These are phyloP conservation scores for Botrytis elliptica DNA, from an alignment of 2,329 filamentous ascomycete species.

Conservation along the genomic window DNA sequence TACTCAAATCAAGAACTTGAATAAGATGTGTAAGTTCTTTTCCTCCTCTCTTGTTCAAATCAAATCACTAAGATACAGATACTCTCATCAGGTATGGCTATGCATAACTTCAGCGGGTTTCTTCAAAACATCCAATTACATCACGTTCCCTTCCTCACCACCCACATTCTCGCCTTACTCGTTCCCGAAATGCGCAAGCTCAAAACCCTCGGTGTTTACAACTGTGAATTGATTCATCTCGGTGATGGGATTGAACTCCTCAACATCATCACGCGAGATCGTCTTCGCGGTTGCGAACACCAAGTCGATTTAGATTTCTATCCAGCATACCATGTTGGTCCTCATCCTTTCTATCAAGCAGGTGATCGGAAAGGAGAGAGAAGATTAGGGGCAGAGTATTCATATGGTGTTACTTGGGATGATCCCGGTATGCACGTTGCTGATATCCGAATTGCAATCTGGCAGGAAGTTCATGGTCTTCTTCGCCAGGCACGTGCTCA, in stretches of 20 bases:
- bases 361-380: slow-evolving; percentile 23
- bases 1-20: slow-evolving; percentile 26
- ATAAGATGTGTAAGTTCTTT: slow-evolving; percentile 29
- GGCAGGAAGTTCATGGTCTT: slow-evolving; percentile 28
- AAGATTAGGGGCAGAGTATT: slow-evolving; percentile 17
- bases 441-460: slow-evolving; percentile 29
- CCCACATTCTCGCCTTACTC: slow-evolving; percentile 29
- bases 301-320: slow-evolving; percentile 35
- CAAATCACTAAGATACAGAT: not conserved
- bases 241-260: slow-evolving; percentile 30
- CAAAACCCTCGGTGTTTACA: slow-evolving; percentile 33
- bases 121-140: slow-evolving; percentile 35
- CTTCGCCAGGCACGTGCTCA: slow-evolving; percentile 26
- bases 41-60: not conserved
- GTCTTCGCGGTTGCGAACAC: slow-evolving; percentile 26
- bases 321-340: slow-evolving; percentile 31
- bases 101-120: slow-evolving; percentile 29
- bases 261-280: slow-evolving; percentile 31
- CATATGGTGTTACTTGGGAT: slow-evolving; percentile 36
- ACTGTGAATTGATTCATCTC: slow-evolving; percentile 35
- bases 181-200: slow-evolving; percentile 35
- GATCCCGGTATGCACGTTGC: slow-evolving; percentile 25
- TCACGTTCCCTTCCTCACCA: slow-evolving; percentile 31
- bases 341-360: not conserved
- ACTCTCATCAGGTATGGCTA: slow-evolving; percentile 22